Conservation (phyloP, 176 grass and related monocot species). For the Areca catechu region DNA sequence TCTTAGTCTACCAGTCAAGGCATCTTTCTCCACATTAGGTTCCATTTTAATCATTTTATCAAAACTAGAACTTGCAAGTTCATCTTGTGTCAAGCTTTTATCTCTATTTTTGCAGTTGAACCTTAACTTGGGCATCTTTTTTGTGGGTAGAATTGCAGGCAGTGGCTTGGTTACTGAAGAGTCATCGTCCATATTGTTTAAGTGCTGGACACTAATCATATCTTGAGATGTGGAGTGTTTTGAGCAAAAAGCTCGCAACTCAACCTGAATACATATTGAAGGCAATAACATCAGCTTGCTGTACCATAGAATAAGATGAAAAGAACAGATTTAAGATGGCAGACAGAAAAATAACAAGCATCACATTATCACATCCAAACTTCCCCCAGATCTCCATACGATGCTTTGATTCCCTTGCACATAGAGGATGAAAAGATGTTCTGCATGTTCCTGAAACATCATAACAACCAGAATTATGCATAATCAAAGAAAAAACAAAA, state of each 20-base stretch:
- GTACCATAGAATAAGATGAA: conserved; percentile 9
- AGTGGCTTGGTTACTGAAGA: conserved; percentile 20
- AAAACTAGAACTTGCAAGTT: conserved; percentile 29
- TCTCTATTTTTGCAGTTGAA: conserved; percentile 86
- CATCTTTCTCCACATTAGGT: conserved; percentile 27
- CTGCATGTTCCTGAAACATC: conserved; percentile 69
- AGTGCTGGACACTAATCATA: conserved; percentile 14
- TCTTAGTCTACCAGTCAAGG: conserved; percentile 28
- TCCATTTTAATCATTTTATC: conserved; percentile 44
- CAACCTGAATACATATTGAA: conserved; percentile 50
- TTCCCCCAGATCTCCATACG: conserved; percentile 99
- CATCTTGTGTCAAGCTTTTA: conserved; percentile 34
- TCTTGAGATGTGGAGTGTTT: conserved; percentile 65
- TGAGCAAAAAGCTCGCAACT: conserved; percentile 87
- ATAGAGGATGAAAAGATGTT: conserved; percentile 88
- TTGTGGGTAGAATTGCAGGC: conserved; percentile 23
- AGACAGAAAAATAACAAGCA: conserved; percentile 4
- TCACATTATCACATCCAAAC: conserved; percentile 72
- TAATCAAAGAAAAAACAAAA: no score
- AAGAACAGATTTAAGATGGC: conserved; percentile 15
- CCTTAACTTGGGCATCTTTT: conserved; percentile 63
- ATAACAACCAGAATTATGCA: neutral
- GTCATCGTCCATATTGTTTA: conserved; percentile 24
- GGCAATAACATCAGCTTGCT: conserved; percentile 20
- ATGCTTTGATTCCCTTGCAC: conserved; percentile 83